Evolutionary conservation across 2,329 filamentous ascomycete genomes (phyloP).

Genomic region (Colletotrichum neosansevieriae): DNA sequence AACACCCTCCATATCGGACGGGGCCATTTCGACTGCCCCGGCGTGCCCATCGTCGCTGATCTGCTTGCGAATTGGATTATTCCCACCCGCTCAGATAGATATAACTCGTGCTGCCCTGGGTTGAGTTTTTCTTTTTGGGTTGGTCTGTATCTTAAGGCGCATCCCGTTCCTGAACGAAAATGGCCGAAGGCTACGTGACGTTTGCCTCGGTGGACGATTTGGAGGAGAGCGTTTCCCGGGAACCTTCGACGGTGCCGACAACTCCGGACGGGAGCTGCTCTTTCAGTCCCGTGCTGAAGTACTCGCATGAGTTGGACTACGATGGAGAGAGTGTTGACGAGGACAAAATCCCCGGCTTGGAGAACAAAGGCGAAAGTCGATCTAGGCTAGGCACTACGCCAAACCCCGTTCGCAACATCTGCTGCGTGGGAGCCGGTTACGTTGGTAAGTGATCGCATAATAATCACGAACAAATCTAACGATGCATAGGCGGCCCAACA

Average conservation of each 20-base stretch:
- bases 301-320: slow-evolving; percentile 26
- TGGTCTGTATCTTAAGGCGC: neutral
- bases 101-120: neutral
- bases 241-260: slow-evolving; percentile 57
- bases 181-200: neutral
- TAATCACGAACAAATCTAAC: neutral
- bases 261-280: slow-evolving; percentile 58
- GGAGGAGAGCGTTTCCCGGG: neutral
- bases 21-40: slow-evolving; percentile 11
- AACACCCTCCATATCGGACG: slow-evolving; percentile 32
- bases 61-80: neutral
- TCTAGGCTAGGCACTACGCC: neutral
- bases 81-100: neutral
- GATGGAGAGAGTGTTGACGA: slow-evolving; percentile 40
- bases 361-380: neutral
- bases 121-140: neutral
- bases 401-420: slow-evolving; percentile 68
- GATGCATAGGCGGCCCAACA: slow-evolving; percentile 73
- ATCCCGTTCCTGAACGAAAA: neutral
- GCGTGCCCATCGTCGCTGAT: slow-evolving; percentile 35
- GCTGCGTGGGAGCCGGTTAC: slow-evolving; percentile 81
- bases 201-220: neutral
- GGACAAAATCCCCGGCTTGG: slow-evolving; percentile 27
- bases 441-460: slow-evolving; percentile 67
- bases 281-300: slow-evolving; percentile 56